These are phyloP conservation scores for Ophiostoma angusticollis DNA, from an alignment of 2,329 filamentous ascomycete species.

Conservation along the genomic window DNA sequence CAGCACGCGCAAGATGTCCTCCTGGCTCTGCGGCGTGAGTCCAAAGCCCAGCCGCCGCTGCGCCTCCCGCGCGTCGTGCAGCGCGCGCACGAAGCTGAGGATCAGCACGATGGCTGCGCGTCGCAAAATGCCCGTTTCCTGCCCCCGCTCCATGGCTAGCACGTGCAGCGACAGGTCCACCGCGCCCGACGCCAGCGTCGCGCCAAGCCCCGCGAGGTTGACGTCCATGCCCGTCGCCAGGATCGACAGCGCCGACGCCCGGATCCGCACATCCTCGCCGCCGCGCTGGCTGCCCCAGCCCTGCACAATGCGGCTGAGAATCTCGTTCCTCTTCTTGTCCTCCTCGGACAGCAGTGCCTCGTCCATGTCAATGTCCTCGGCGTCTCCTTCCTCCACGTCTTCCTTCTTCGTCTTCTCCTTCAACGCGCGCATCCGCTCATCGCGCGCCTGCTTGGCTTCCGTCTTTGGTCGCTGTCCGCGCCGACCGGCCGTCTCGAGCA, in stretches of 20 bases:
- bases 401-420: constrained; percentile 17
- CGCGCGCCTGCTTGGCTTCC: constrained; percentile 39
- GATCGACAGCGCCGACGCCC: constrained; percentile 56
- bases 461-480: constrained; percentile 49
- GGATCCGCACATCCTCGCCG: constrained; percentile 56
- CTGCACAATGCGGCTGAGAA: constrained; percentile 45
- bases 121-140: constrained; percentile 51
- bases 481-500: constrained; percentile 52
- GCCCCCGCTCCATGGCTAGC: constrained; percentile 46
- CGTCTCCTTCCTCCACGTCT: constrained; percentile 35
- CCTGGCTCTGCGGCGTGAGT: constrained; percentile 40
- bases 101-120: constrained; percentile 53
- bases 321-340: constrained; percentile 33
- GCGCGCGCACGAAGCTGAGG: constrained; percentile 45
- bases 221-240: constrained; percentile 47
- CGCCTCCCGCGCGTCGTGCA: constrained; percentile 39
- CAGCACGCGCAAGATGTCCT: constrained; percentile 49
- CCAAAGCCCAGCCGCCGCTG: constrained; percentile 38
- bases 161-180: constrained; percentile 52
- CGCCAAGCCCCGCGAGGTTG: constrained; percentile 42
- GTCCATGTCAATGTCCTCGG: constrained; percentile 34
- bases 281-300: constrained; percentile 57
- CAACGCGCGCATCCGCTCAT: constrained; percentile 33
- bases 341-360: constrained; percentile 30
- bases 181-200: constrained; percentile 37